phyloP scores from a whole-genome alignment of 257 asterid species.

The Solanum rostratum region DNA sequence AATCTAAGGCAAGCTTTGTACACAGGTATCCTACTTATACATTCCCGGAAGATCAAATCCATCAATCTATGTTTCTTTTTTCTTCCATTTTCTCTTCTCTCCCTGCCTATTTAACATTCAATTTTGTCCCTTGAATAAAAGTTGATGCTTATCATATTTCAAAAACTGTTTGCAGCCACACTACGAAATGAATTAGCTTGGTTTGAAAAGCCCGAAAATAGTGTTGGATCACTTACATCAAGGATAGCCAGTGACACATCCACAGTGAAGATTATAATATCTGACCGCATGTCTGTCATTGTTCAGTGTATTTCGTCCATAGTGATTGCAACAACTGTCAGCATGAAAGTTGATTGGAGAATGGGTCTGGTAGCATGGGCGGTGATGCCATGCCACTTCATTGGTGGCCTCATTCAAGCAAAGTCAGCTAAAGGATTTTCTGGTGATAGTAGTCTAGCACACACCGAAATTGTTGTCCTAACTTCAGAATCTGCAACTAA shows the following conservation, averaged over 20 bases:
- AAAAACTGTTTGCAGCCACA: conserved; percentile 30
- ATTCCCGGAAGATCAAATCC: background rate
- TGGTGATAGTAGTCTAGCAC: conserved; percentile 41
- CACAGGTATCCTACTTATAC: conserved; percentile 34
- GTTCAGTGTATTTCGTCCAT: conserved; percentile 78
- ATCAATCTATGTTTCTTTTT: background rate
- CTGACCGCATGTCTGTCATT: conserved; percentile 75
- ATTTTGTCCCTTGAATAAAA: background rate
- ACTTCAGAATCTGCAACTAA: conserved; percentile 68
- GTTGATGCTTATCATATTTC: background rate
- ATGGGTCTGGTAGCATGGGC: conserved; percentile 89
- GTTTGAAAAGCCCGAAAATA: conserved; percentile 73
- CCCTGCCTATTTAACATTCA: background rate
- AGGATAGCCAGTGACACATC: conserved; percentile 60
- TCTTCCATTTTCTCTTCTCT: background rate
- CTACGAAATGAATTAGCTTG: conserved; percentile 63
- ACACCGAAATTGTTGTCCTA: conserved; percentile 54
- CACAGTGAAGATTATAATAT: conserved; percentile 62
- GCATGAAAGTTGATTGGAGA: conserved; percentile 69
- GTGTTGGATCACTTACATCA: conserved; percentile 55
- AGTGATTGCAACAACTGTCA: conserved; percentile 60
- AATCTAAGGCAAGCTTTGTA: conserved; percentile 57
- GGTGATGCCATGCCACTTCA: conserved; percentile 86
- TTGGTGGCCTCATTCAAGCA: conserved; percentile 78
- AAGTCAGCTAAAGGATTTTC: conserved; percentile 79